These are phyloP conservation scores for Cucumis hystrix DNA, from an alignment of 306 rosid genomes.

Conservation along the genomic window DNA sequence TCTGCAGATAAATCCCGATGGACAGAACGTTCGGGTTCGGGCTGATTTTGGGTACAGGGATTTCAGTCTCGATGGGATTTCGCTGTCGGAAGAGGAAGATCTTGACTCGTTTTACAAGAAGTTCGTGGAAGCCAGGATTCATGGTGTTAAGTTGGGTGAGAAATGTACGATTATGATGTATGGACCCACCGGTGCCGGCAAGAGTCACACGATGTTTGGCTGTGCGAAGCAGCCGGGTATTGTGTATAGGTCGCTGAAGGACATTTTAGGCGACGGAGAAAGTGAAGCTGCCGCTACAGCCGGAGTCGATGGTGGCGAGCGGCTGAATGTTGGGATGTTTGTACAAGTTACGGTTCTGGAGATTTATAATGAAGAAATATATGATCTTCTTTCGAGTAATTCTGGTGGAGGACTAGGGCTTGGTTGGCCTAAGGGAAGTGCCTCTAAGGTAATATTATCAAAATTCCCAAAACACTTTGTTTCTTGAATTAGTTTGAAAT, in stretches of 20 bases:
- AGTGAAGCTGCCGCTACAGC: conserved; percentile 1
- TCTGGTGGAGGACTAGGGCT: conserved; percentile 63
- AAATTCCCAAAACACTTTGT: not conserved
- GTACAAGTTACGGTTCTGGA: conserved; percentile 93
- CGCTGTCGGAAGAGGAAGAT: conserved; percentile 74
- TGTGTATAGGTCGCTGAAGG: conserved; percentile 71
- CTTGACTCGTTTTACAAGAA: conserved; percentile 53
- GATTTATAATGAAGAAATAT: conserved; percentile 93
- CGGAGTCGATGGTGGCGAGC: conserved; percentile 5
- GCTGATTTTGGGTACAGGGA: conserved; percentile 95
- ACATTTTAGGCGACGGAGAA: conserved; percentile 58
- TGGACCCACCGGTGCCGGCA: conserved; percentile 96
- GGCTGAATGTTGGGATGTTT: conserved; percentile 38
- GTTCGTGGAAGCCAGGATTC: conserved; percentile 68
- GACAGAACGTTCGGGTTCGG: conserved; percentile 51
- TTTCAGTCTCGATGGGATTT: conserved; percentile 85
- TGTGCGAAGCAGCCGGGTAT: conserved; percentile 80
- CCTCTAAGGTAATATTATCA: conserved; percentile 50
- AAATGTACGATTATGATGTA: conserved; percentile 97
- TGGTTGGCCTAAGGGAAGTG: conserved; percentile 78
- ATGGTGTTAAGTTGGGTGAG: conserved; percentile 64
- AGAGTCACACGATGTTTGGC: conserved; percentile 97
- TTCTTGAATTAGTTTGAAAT: not conserved
- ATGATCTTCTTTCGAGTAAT: conserved; percentile 64
- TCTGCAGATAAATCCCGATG: conserved; percentile 40